phyloP scores from a whole-genome alignment of 805 yeast species.

The Suhomyces prunicola region DNA sequence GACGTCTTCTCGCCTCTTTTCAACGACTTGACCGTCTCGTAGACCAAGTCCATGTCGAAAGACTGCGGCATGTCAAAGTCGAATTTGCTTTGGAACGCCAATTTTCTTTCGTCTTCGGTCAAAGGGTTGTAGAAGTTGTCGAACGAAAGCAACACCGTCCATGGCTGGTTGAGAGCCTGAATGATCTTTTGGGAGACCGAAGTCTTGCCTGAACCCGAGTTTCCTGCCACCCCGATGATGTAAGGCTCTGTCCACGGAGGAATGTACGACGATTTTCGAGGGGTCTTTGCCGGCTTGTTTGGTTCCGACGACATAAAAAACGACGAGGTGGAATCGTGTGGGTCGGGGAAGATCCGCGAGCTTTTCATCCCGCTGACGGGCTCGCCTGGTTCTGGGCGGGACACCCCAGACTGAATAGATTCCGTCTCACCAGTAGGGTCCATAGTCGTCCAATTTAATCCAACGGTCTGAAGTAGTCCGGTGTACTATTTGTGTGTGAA shows the following conservation, averaged over 20 bases:
- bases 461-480: no score
- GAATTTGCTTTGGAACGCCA: slow-evolving; percentile 66
- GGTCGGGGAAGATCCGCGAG: slow-evolving; percentile 25
- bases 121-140: slow-evolving; percentile 90
- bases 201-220: slow-evolving; percentile 83
- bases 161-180: slow-evolving; percentile 76
- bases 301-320: slow-evolving; percentile 18
- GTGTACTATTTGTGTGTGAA: no score
- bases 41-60: slow-evolving; percentile 71
- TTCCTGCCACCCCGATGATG: slow-evolving; percentile 49
- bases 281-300: not conserved
- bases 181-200: slow-evolving; percentile 84
- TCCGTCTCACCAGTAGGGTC: not conserved
- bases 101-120: slow-evolving; percentile 52
- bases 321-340: slow-evolving; percentile 22
- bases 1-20: slow-evolving; percentile 58
- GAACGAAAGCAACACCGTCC: slow-evolving; percentile 87
- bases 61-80: slow-evolving; percentile 91
- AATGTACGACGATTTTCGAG: slow-evolving; percentile 21
- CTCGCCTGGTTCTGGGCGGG: not conserved
- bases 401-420: not conserved
- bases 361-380: not conserved
- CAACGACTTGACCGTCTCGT: slow-evolving; percentile 58
- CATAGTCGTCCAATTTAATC: not conserved
- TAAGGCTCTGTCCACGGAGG: slow-evolving; percentile 45